Evolutionary conservation across 371 early-diverging fungal genomes (phyloP), one percentile per base, ranked within the genome.

Genomic region (Apophysomyces variabilis): DNA sequence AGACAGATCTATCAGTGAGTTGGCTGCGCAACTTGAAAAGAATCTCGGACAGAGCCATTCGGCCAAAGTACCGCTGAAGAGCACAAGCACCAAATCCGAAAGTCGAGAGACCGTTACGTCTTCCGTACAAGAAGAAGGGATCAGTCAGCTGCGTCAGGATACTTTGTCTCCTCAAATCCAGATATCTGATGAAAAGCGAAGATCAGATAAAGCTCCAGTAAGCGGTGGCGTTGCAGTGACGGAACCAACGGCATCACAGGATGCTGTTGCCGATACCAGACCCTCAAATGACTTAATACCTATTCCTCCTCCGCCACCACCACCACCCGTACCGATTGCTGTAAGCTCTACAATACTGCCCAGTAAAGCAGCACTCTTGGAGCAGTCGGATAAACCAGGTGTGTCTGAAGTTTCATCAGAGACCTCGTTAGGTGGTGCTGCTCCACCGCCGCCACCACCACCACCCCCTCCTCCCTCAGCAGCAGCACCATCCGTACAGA

Each of bases 1-100:
- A 4, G 77, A 79, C 59, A 75, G 75, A 45, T 73, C 80, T 7
- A 75, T 75, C 11, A 72, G 70, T 62, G 77, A 66, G 9, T 39
- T 76, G 62, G 80, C 80, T 35, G 80, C 80, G 8, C 75, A 72
- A 58, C 59, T 80, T 18, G 73, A 80, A 39, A 60, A 69, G 14
- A 66, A 73, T 21, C 57, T 77, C 36, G 66, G 61, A 32, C 62
- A 68, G 36, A 61, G 68, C 8, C 61, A 66, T 26, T 21, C 16
- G 8, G 9, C 54, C 5, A 26, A 50, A 9, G 21, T 21, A 35
- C 18, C 46, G 4, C 12, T 13, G 35, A 16, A 58, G 16, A 35
- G 21, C 36, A 36, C 26, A 35, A 32, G 38, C 35, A 35, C 45
- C 12, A 16, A 9, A 26, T 18, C 32, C 45, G 14, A 60, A 18